Base-by-base conservation (phyloP, 176 grass and related monocot genomes). In the Lolium rigidum region DNA sequence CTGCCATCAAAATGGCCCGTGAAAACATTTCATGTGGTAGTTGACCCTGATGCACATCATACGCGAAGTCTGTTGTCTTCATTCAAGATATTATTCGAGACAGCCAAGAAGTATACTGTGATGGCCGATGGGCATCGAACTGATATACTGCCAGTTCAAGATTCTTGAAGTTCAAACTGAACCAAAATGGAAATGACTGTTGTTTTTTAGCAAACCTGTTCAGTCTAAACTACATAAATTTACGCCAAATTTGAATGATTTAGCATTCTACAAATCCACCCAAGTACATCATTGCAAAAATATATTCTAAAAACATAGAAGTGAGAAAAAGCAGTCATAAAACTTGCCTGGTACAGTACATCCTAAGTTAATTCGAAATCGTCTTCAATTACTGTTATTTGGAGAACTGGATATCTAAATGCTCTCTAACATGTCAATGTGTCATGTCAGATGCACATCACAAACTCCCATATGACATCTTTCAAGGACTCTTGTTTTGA, bases 11-110 rank as follows among this genome's bases (percentile, higher is more conserved):
- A 76, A 41, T 8, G 43, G 0, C 72, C 17, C 74, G 51, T 57
- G 39, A 78, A 82, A 86, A 86, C 66, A 87, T 83, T 74, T 79
- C 74, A 83, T 90, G 80, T 83, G 80, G 84, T 87, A 20, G 54
- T 56, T 56, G 54, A 17, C 54, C 16, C 17, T 49, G 22, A 74
- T 20, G 80, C 47, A 74, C 65, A 74, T 48, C 65, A 87, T 26
- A 72, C 58, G 80, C 37, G 10, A 87, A 68, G 48, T 80, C 47
- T 48, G 56, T 86, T 76, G 60, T 82, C 70, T 66, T 82, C 52
- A 76, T 57, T 76, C 79, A 35, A 87, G 86, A 68, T 87, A 87
- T 76, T 76, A 57, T 76, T 82, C 9, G 16, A 74, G n/a, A 10
- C 20, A 84, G 51, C 74, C 25, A 10, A 50, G 26, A 83, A 14